Base-by-base conservation (phyloP, 768 basidiomycete species). In the Psilocybe sp. region DNA sequence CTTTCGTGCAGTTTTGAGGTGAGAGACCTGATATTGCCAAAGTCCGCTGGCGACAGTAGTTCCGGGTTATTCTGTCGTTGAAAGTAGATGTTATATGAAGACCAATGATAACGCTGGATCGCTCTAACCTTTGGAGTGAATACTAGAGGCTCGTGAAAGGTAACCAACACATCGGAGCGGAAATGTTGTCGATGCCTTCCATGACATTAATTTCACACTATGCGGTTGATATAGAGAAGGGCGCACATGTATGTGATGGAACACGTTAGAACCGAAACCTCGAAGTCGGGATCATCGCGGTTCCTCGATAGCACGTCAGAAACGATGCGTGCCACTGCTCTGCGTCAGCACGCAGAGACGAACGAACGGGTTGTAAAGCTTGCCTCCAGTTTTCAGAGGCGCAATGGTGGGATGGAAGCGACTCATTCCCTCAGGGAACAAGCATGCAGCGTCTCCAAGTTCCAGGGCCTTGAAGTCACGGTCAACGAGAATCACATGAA, bases 361-460 rank as follows among this genome's bases (percentile, higher is more conserved):
- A 11, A 34, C 35, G 16, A 50, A 13, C 35, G 19, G 42, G n/a
- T 42, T 14, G 52, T 38, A 43, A 34, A n/a, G 64, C 73, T 40
- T 47, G 87, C 89, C 88, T 65, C 92, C 92, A 9, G 92, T 92
- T 65, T 91, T 92, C 44, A 95, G 65, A 3, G 92, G 89, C 3
- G 91, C 88, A 46, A 95, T 87, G n/a, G 80, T 84, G 0, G 92
- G 89, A 57, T 89, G 87, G 64, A 86, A 95, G 39, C 90, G 75
- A 60, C 89, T 91, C 70, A 84, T 78, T 1, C 92, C 93, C 69
- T 94, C 92, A 2, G 92, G 91, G 58, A 93, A 93, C 47, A 93
- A 58, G 60, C 88, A 92, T 2, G 91, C 77, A 13, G 88, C 87
- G 60, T 91, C 88, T 8, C 90, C 90, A 9, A 71, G 52, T 61